Base-by-base conservation (phyloP, 768 basidiomycete species). In the Dictyophora rubrovolvata region DNA sequence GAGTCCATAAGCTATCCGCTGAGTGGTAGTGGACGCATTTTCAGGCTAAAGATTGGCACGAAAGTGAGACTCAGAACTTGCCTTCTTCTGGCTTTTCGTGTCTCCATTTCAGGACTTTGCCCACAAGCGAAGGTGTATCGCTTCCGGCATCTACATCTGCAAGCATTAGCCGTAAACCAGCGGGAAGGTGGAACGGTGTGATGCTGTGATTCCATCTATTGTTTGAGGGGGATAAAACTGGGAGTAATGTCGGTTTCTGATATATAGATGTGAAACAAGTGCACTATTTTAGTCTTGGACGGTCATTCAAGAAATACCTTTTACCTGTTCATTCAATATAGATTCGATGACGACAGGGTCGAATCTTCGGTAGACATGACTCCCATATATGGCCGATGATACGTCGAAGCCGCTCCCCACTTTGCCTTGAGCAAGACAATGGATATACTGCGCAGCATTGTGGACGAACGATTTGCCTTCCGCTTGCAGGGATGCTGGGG, bases 331-430 rank as follows among this genome's bases (percentile, higher is more conserved):
- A 48, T 73, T 72, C 87, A 88, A 87, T 61, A 90, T 70, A 46
- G 74, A 73, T 61, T 81, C 76, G 47, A 93, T 71, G 22, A 91
- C 84, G 14, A 70, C 72, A 4, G 91, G 87, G 66, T 82, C 80
- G 69, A 97, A 97, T 49, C 94, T 82, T 21, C 82, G 87, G 73
- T 98, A 99, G 7, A 93, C 67, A 65, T 98, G 95, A 67, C 92
- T 93, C 21, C 96, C 96, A 70, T 88, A 98, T 2, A 91, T 89
- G 1, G 95, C 95, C 0, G 92, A 83, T 6, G 91, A 84, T 51
- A 99, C 90, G 67, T 99, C 96, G 73, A 99, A 99, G 6, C 96
- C 96, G 66, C 89, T 93, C 33, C 96, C 96, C 16, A 99, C 86
- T 72, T 99, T 99, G 46, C 96, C 96, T 73, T 99, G 96, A 0